phyloP scores from a whole-genome alignment of 2,329 filamentous ascomycete species.

The Epichloe typhina region DNA sequence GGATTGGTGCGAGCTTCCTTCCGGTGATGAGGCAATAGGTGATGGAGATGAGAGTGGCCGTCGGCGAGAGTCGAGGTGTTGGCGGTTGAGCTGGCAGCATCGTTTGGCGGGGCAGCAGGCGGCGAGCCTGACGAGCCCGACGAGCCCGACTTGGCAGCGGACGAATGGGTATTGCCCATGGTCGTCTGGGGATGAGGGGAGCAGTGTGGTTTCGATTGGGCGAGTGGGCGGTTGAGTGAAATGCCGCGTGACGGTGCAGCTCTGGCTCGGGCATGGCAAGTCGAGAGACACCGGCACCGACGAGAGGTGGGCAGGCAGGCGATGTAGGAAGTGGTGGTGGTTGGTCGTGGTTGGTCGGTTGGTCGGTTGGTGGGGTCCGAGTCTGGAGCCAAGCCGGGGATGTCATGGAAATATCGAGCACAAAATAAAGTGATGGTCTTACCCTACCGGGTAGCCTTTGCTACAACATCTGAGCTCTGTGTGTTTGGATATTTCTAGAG shows the following conservation, averaged over 20 bases:
- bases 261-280: background rate
- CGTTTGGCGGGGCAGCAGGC: constrained; percentile 9
- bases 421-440: no score
- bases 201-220: background rate
- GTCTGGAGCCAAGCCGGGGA: no score
- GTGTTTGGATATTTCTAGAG: no score
- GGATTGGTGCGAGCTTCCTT: constrained; percentile 35
- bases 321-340: no score
- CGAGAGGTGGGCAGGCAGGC: no score
- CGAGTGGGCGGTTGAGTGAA: background rate
- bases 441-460: no score
- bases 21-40: constrained; percentile 16
- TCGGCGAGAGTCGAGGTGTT: constrained; percentile 3
- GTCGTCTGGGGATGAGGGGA: constrained; percentile 2
- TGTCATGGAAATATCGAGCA: no score
- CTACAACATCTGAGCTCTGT: no score
- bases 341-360: no score
- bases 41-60: constrained; percentile 6
- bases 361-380: no score
- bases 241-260: constrained; percentile 4
- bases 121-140: constrained; percentile 18
- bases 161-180: constrained; percentile 27
- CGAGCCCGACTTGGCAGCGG: constrained; percentile 23
- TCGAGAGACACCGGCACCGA: no score
- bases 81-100: constrained; percentile 12